A percentile compares a stretch with the other conserved stretches of the same genome.
phyloP scores from a whole-genome alignment of 768 basidiomycete genomes.

The Pleurotus ostreatus region DNA sequence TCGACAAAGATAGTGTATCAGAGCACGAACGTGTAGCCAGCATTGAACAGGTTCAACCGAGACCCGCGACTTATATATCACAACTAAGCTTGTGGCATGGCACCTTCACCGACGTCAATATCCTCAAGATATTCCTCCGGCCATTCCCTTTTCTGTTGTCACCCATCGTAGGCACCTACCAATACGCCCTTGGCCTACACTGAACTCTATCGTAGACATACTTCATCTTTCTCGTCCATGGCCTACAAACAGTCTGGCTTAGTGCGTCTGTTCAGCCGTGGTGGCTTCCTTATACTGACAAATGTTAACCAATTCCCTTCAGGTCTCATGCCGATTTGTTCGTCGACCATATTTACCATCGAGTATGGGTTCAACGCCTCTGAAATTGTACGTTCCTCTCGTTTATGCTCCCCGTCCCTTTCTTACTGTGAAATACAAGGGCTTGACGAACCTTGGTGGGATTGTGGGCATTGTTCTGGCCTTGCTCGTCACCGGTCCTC shows the following conservation, averaged over 20 bases:
- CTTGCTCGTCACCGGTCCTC: constrained; percentile 30
- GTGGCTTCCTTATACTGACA: no score
- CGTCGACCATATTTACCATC: constrained; percentile 40
- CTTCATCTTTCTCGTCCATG: constrained; percentile 34
- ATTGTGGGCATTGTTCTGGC: constrained; percentile 38
- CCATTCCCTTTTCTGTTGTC: constrained; percentile 41
- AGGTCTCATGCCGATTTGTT: constrained; percentile 40
- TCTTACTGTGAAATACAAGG: constrained; percentile 13
- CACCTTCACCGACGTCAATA: constrained; percentile 28
- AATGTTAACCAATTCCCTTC: not conserved
- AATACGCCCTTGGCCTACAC: not conserved
- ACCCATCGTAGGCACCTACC: constrained; percentile 28
- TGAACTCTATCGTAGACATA: constrained; percentile 20
- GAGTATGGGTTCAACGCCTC: constrained; percentile 38
- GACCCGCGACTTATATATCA: constrained; percentile 23
- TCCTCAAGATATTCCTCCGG: constrained; percentile 32
- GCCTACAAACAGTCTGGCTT: constrained; percentile 42
- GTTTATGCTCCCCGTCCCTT: not conserved
- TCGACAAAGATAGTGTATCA: constrained; percentile 9
- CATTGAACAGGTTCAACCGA: constrained; percentile 7
- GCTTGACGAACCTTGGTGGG: constrained; percentile 38
- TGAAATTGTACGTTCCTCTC: constrained; percentile 27
- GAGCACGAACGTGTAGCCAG: constrained; percentile 4
- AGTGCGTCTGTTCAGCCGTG: constrained; percentile 20
- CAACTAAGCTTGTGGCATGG: constrained; percentile 34